These are phyloP conservation scores for Phaseolus lunatus DNA, from an alignment of 306 rosid genomes.

Conservation along the genomic window DNA sequence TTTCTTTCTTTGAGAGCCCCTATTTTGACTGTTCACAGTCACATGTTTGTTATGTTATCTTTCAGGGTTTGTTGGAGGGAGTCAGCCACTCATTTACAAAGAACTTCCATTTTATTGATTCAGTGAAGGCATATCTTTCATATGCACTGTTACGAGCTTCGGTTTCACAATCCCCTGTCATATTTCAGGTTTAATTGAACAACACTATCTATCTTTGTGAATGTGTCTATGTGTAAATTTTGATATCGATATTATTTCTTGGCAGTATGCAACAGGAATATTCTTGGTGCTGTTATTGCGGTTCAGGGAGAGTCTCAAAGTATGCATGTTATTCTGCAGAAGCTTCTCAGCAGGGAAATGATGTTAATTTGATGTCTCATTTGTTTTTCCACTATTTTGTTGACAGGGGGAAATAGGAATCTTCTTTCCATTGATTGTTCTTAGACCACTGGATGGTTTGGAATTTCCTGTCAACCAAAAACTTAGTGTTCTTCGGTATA, in stretches of 20 bases:
- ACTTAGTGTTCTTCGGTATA: constrained; percentile 91
- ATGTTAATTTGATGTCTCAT: constrained; percentile 45
- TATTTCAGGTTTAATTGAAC: constrained; percentile 83
- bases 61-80: constrained; percentile 97
- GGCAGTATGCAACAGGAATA: constrained; percentile 96
- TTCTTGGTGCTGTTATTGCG: constrained; percentile 91
- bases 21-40: constrained; percentile 33
- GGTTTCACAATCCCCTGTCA: constrained; percentile 88
- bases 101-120: constrained; percentile 96
- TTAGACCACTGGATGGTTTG: constrained; percentile 86
- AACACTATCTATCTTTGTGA: constrained; percentile 30
- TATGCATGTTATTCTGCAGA: constrained; percentile 56
- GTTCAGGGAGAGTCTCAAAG: constrained; percentile 99
- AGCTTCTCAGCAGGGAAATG: constrained; percentile 35
- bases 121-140: constrained; percentile 99
- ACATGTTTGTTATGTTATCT: constrained; percentile 40
- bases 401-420: constrained; percentile 99
- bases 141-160: constrained; percentile 96
- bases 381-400: constrained; percentile 41
- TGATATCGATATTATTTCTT: constrained; percentile 48
- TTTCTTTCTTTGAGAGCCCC: constrained; percentile 20
- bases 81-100: constrained; percentile 93
- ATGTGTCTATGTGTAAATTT: constrained; percentile 29
- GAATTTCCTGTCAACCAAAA: constrained; percentile 85
- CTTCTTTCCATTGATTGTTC: constrained; percentile 94